These are phyloP conservation scores for Diplodia corticola DNA, from an alignment of 2,329 filamentous ascomycete genomes.

Conservation along the genomic window DNA sequence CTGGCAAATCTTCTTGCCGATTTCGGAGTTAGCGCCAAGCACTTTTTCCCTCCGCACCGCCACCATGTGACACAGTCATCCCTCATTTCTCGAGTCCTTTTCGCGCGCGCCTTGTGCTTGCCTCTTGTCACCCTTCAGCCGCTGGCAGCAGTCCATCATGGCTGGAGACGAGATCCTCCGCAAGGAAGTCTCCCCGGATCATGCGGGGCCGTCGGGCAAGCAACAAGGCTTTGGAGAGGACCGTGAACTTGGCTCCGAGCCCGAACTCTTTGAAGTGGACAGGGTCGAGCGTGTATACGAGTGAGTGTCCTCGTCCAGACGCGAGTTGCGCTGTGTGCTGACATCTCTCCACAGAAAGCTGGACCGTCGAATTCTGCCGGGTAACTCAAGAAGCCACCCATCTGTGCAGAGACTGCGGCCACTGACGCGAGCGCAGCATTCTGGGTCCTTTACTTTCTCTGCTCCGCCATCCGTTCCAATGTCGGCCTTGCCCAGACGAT, in stretches of 20 bases:
- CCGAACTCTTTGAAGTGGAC: conserved; percentile 35
- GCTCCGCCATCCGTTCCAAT: conserved; percentile 88
- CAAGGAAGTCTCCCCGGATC: background rate
- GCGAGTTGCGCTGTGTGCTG: background rate
- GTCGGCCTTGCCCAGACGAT: conserved; percentile 94
- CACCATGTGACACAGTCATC: background rate
- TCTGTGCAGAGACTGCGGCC: background rate
- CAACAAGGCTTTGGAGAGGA: conserved; percentile 34
- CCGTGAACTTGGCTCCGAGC: conserved; percentile 33
- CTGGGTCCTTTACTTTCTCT: conserved; percentile 89
- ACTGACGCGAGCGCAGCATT: conserved; percentile 58
- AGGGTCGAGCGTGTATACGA: conserved; percentile 41
- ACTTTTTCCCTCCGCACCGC: background rate
- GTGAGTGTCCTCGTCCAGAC: conserved; percentile 27
- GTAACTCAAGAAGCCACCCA: conserved; percentile 29
- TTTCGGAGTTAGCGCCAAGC: conserved; percentile 21
- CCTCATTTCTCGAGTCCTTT: background rate
- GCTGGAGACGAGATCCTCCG: conserved; percentile 10
- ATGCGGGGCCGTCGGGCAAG: conserved; percentile 28
- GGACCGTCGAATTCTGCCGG: conserved; percentile 58
- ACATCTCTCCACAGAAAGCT: conserved; percentile 48
- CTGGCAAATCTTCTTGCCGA: conserved; percentile 12
- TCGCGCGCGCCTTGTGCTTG: background rate
- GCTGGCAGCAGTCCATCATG: background rate
- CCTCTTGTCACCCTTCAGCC: background rate